Base-by-base conservation (phyloP, 805 yeast species). In the Kodamaea nitidulidarum region DNA sequence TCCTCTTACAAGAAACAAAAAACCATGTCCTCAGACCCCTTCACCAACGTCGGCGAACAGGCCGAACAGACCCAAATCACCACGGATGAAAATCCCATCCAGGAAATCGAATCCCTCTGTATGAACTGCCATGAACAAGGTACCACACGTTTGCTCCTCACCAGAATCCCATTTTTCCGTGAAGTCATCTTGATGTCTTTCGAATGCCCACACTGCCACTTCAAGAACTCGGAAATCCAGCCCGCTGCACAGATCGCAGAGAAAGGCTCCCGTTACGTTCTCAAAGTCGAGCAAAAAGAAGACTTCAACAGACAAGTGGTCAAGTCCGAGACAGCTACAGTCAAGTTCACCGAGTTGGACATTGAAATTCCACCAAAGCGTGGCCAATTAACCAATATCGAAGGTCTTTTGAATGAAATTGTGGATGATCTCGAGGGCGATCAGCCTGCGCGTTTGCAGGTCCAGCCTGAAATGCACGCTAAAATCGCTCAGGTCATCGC, bases 71-170 rank as follows among this genome's bases (percentile, higher is more conserved):
- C 63, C 12, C 50, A 46, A 26, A 35, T 41, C 20, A 24, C 40
- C 17, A 43, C 41, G 15, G 63, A 73, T 26, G 85, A 95, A 1
- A 95, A 93, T 15, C 95, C 96, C 2, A 95, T 93, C 14, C 97
- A 90, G 60, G 98, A 93, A 60, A 78, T 93, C 46, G 91, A 91
- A 57, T 88, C 97, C 7, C 66, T 93, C 28, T 93, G 99, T 69
- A 90, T 93, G 96, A 87, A 86, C 70, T 93, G 99, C 63, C 85
- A 81, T 46, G 69, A 91, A 49, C 75, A 78, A 41, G 99, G 99
- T 43, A 71, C 71, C 38, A 93, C 98, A 4, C 69, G 95, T 49
- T 61, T 93, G 59, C 70, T 93, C 31, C 69, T 93, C 53, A 93
- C 99, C 10, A 73, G 80, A 38, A 93, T 93, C 52, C 99, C 99